Conservation (phyloP, 2,329 filamentous ascomycete species). For the Diaporthe citri region DNA sequence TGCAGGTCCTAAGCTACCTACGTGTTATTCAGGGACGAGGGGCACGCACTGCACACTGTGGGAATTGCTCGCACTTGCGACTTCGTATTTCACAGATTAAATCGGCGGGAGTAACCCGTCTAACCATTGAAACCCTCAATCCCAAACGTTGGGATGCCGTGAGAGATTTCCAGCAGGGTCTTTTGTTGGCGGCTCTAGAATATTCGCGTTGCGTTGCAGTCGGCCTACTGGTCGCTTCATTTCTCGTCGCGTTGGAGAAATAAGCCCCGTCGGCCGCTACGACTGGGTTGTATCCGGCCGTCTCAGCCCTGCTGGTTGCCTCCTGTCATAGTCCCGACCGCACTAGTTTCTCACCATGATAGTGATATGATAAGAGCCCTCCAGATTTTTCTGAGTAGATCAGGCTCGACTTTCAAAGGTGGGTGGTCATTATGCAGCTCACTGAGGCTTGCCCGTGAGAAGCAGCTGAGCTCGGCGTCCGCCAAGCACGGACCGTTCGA, state of each 20-base stretch:
- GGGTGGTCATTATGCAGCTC: background rate
- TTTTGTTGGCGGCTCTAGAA: background rate
- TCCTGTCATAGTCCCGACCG: background rate
- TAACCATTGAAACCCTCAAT: background rate
- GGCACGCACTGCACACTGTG: conserved; percentile 12
- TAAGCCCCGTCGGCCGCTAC: background rate
- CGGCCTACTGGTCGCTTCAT: conserved; percentile 11
- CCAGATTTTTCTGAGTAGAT: background rate
- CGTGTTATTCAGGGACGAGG: background rate
- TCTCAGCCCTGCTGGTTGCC: background rate
- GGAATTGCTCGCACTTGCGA: background rate
- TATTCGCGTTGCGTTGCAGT: conserved; percentile 25
- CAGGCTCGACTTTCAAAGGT: background rate
- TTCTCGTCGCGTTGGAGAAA: conserved; percentile 19
- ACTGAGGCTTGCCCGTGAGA: background rate
- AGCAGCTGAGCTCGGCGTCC: background rate
- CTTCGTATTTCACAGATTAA: conserved; percentile 27
- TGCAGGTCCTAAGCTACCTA: background rate
- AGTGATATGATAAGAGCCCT: background rate
- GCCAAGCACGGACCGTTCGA: too few relatives aligned
- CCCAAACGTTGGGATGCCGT: conserved; percentile 30
- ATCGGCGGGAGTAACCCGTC: conserved; percentile 13
- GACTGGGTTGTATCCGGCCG: background rate
- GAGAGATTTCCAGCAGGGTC: background rate
- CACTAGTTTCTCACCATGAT: background rate